Conservation (phyloP, 345 rosid genomes). For the Raphanus raphanistrum region DNA sequence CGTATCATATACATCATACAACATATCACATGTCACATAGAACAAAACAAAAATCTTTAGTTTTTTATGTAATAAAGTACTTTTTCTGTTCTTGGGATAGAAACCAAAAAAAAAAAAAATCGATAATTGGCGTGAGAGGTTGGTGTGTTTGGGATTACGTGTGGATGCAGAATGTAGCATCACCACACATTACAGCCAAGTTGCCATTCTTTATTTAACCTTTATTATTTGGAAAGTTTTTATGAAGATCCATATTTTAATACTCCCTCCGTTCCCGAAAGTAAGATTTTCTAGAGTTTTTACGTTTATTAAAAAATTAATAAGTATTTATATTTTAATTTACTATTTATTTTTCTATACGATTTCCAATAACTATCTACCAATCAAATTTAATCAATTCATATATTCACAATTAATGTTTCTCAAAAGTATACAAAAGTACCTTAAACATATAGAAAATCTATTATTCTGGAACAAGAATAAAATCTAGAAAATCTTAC, state of each 20-base stretch:
- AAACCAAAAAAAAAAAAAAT: conserved; percentile 22
- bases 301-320: no score
- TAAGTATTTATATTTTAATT: no score
- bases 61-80: neutral
- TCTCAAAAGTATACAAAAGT: no score
- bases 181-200: conserved; percentile 36
- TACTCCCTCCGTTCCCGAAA: no score
- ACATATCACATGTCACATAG: conserved; percentile 27
- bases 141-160: conserved; percentile 25
- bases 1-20: conserved; percentile 25
- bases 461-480: no score
- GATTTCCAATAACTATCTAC: no score
- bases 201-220: conserved; percentile 23
- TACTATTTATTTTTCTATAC: no score
- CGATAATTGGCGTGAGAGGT: conserved; percentile 32
- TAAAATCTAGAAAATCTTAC: no score
- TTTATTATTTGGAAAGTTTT: neutral
- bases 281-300: no score
- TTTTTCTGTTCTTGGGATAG: neutral
- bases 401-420: no score
- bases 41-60: neutral
- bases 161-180: conserved; percentile 24
- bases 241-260: neutral
- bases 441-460: no score
- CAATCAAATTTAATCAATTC: no score